These are phyloP conservation scores for Mortierella sp. DNA, from an alignment of 371 early-diverging fungal species.

Conservation along the genomic window DNA sequence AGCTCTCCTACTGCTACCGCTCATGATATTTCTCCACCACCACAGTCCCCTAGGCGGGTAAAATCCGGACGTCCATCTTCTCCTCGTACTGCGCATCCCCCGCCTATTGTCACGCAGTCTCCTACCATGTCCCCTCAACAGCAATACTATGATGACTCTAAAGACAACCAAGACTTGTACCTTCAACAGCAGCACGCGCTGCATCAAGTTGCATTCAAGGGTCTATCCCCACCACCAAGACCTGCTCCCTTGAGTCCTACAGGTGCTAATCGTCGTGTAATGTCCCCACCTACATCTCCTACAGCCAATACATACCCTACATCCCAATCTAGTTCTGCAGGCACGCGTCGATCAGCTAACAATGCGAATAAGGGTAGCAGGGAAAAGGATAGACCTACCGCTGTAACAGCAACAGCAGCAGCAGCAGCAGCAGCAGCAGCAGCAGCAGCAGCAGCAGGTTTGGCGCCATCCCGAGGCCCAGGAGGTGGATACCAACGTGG, in stretches of 20 bases:
- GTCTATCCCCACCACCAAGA: slow-evolving; percentile 47
- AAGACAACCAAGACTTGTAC: neutral
- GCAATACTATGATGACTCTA: slow-evolving; percentile 1
- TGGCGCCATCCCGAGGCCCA: slow-evolving; percentile 25
- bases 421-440: neutral
- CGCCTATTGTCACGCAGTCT: neutral
- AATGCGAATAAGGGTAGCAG: neutral
- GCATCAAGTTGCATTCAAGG: slow-evolving; percentile 42
- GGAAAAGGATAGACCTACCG: slow-evolving; percentile 3
- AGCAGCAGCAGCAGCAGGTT: neutral
- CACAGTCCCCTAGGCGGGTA: slow-evolving; percentile 6
- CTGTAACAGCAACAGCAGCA: neutral
- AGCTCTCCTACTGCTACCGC: neutral
- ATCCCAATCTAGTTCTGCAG: slow-evolving; percentile 1
- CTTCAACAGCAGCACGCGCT: slow-evolving; percentile 46
- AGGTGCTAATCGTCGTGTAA: neutral
- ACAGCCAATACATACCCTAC: neutral
- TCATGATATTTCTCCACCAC: slow-evolving; percentile 2
- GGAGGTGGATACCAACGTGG: slow-evolving; percentile 38
- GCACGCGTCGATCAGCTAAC: neutral
- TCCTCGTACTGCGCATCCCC: slow-evolving; percentile 2
- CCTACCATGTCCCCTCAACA: slow-evolving; percentile 5
- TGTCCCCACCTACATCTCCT: slow-evolving; percentile 14
- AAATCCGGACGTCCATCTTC: neutral
- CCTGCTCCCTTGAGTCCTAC: slow-evolving; percentile 11